Base-by-base conservation (phyloP, 805 yeast genomes). In the Candida argentea region DNA sequence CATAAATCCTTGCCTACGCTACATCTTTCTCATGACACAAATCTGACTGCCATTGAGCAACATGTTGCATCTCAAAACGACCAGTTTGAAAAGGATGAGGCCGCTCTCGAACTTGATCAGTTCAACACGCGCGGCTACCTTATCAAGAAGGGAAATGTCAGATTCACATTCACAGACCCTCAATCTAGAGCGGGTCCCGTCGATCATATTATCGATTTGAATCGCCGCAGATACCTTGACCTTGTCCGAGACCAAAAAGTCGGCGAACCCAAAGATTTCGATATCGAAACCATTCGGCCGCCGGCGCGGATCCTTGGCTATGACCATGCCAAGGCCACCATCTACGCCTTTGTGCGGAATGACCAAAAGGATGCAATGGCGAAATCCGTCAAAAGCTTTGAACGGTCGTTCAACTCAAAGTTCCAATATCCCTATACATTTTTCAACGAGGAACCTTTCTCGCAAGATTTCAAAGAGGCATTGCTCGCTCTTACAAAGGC, bases 361-460 rank as follows among this genome's bases (percentile, higher is more conserved):
- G 44, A 64, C 5, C 94, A 84, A 42, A 44, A 67, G 12, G 39
- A 39, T 0, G 62, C 51, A 1, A 60, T 83, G 6, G 42, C 70
- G 1, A 37, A 41, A 7, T 68, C 93, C 1, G 72, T 85, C 35
- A 46, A 45, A 31, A 70, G 67, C 36, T 67, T 85, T 20, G 94
- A 84, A 44, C 47, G 48, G 15, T 63, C 56, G 2, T 84, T 83
- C 58, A 84, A 84, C 46, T 36, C 52, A 15, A 79, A 80, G 42
- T 84, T 76, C 50, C 65, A 68, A 27, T 84, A 84, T 46, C 93
- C 94, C 0, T 84, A 84, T 57, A 82, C 83, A 2, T 79, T 84
- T 34, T 46, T 84, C 22, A 84, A 83, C 44, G 93, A 85, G 43
- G 60, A 56, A 30, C 74, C 74, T 4, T 84, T 84, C 46, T 53